phyloP scores from a whole-genome alignment of 306 rosid species.

The Quercus agrifolia region DNA sequence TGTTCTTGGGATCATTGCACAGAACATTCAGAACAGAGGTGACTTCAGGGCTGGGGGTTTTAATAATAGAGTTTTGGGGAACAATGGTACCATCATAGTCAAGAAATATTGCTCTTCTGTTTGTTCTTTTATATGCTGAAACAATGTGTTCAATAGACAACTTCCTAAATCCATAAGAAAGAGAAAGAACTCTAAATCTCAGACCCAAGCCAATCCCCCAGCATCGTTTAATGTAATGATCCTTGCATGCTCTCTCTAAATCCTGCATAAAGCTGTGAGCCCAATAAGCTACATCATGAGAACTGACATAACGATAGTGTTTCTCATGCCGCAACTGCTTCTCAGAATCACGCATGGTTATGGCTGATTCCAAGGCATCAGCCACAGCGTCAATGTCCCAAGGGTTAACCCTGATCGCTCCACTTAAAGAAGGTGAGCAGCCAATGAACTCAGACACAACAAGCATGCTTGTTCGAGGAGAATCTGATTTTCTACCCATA shows the following conservation, averaged over 20 bases:
- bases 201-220: constrained; percentile 82
- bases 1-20: constrained; percentile 68
- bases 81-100: constrained; percentile 93
- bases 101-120: constrained; percentile 69
- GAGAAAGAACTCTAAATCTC: constrained; percentile 73
- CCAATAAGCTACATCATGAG: constrained; percentile 92
- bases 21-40: constrained; percentile 56
- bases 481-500: constrained; percentile 38
- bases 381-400: constrained; percentile 83
- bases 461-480: constrained; percentile 65
- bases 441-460: constrained; percentile 93
- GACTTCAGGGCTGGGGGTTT: constrained; percentile 62
- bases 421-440: constrained; percentile 86
- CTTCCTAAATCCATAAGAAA: constrained; percentile 67
- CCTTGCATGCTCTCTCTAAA: constrained; percentile 77
- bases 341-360: constrained; percentile 59
- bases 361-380: constrained; percentile 64
- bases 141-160: constrained; percentile 57
- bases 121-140: constrained; percentile 64
- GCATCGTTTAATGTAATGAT: constrained; percentile 72
- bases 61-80: constrained; percentile 56
- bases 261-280: constrained; percentile 78
- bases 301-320: constrained; percentile 70
- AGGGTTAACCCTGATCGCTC: constrained; percentile 90
- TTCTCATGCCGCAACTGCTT: constrained; percentile 78